These are phyloP conservation scores for Teunomyces barrocoloradensis DNA, from an alignment of 805 yeast genomes.

Conservation along the genomic window DNA sequence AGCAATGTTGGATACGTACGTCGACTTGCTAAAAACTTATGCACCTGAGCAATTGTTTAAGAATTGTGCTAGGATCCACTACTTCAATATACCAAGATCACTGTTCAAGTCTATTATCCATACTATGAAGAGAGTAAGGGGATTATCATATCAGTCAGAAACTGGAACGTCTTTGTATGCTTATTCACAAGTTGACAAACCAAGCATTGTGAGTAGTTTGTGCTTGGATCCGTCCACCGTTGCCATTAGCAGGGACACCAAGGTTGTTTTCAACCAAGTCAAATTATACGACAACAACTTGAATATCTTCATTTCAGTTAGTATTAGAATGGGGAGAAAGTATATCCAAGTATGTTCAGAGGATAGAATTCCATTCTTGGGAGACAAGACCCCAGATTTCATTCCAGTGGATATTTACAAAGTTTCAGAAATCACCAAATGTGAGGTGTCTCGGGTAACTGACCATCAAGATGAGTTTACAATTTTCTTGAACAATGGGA, in stretches of 20 bases:
- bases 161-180: slow-evolving; percentile 20
- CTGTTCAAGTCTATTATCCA: slow-evolving; percentile 2
- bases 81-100: slow-evolving; percentile 45
- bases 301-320: slow-evolving; percentile 57
- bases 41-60: slow-evolving; percentile 50
- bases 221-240: slow-evolving; percentile 34
- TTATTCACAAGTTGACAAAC: slow-evolving; percentile 34
- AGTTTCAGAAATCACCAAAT: slow-evolving; percentile 33
- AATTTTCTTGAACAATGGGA: slow-evolving; percentile 25
- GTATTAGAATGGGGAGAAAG: slow-evolving; percentile 66
- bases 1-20: slow-evolving; percentile 26
- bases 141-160: slow-evolving; percentile 13
- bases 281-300: slow-evolving; percentile 48
- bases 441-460: slow-evolving; percentile 32
- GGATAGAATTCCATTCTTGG: slow-evolving; percentile 18
- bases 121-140: slow-evolving; percentile 22
- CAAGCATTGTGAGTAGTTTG: slow-evolving; percentile 31
- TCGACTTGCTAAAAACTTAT: slow-evolving; percentile 37
- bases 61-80: slow-evolving; percentile 55
- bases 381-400: slow-evolving; percentile 23
- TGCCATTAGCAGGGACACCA: slow-evolving; percentile 35
- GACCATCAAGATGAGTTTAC: slow-evolving; percentile 34
- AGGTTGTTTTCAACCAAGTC: slow-evolving; percentile 33
- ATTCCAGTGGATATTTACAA: slow-evolving; percentile 34
- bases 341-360: slow-evolving; percentile 51